Base-by-base conservation (phyloP, 2,329 filamentous ascomycete genomes). In the Plenodomus tracheiphilus region DNA sequence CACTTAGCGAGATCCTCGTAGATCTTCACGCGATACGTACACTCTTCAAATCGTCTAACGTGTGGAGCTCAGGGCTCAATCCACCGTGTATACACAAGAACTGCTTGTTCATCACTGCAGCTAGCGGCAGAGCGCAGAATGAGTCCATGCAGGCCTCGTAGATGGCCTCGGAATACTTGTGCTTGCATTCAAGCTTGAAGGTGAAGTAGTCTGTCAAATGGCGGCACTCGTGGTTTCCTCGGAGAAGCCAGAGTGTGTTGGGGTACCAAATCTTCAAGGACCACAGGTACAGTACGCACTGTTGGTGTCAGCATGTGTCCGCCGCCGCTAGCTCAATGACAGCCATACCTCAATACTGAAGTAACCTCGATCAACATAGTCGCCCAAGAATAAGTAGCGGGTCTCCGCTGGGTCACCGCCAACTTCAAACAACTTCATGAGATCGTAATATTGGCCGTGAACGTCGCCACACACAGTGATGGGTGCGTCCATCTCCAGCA, bases 201-300 rank as follows among this genome's bases (percentile, higher is more conserved):
- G 94, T 99, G 78, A 99, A 99, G 81, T 99, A 99, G 73, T 99
- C 94, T 49, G 94, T 99, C 82, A 99, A 83, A 79, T 99, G 94
- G 68, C 94, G 88, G 75, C 94, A 99, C 77, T 99, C 94, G 78
- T 99, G 94, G 76, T 99, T 99, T 62, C 94, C 94, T 66, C 94
- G 89, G 62, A 99, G 84, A 62, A 99, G 82, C 94, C 94, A 99
- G 48, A 99, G 85, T 17, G 91, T 93, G 75, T 97, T 91, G 45
- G 94, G 94, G 72, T 97, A 99, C 85, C 96, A 96, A 71, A 99
- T 97, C 83, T 99, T 99, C 73, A 99, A 81, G 28, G 88, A 88
- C 94, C 94, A 99, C 20, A 99, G 84, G 74, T 99, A 99, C 41
- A 99, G 82, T 52, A 99, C 94, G 73, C 94, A 99, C 82, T 85